These are phyloP conservation scores for Colletotrichum navitas DNA, from an alignment of 2,329 filamentous ascomycete species.

Conservation along the genomic window DNA sequence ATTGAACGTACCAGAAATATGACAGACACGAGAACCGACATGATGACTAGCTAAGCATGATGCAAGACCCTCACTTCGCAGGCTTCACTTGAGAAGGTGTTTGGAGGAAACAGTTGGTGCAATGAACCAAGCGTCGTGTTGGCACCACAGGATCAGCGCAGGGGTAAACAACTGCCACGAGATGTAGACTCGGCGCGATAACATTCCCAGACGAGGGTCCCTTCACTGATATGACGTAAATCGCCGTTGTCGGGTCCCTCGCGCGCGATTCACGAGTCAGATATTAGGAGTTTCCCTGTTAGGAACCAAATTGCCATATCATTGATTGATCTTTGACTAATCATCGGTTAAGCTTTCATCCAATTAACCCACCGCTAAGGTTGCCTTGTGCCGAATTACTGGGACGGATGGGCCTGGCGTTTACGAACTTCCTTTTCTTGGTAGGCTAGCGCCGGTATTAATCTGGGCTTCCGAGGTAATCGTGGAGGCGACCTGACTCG, in stretches of 20 bases:
- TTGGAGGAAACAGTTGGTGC: background rate
- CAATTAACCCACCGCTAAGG: background rate
- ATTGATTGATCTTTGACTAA: constrained; percentile 24
- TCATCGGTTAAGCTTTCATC: constrained; percentile 8
- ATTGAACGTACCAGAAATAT: constrained; percentile 15
- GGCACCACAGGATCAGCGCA: background rate
- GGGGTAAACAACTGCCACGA: background rate
- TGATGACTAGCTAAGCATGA: constrained; percentile 12
- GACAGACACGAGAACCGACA: constrained; percentile 21
- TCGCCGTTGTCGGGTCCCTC: constrained; percentile 20
- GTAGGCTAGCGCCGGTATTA: constrained; percentile 6
- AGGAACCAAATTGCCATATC: background rate
- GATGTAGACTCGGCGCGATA: constrained; percentile 1
- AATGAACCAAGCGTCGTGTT: background rate
- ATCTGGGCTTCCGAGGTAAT: constrained; percentile 36
- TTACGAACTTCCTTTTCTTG: constrained; percentile 2
- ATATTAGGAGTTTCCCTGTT: constrained; percentile 8
- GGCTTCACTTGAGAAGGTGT: background rate
- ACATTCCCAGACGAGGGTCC: constrained; percentile 1
- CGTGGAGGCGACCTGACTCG: constrained; percentile 35
- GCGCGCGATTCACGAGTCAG: constrained; percentile 30
- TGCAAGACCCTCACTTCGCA: background rate
- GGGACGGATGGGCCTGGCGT: constrained; percentile 11
- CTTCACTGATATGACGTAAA: constrained; percentile 23
- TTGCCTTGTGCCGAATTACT: constrained; percentile 5